A percentile compares a stretch with the other conserved stretches of the same genome.
These are phyloP conservation scores for Peronosclerospora sorghi DNA, from an alignment of 352 stramenopile species.

Conservation along the genomic window DNA sequence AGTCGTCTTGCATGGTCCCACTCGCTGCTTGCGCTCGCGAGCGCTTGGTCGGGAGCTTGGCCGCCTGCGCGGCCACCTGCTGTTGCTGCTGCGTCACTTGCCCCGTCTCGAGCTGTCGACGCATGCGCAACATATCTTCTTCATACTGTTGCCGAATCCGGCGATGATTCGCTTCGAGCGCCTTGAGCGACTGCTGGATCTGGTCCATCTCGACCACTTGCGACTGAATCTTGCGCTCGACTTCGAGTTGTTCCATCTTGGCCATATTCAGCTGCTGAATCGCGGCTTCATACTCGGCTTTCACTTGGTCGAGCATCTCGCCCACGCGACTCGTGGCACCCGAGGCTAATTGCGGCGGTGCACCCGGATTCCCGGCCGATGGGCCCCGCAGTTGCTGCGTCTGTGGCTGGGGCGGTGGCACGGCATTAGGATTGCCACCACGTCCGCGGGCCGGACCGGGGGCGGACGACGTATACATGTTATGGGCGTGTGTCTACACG, in stretches of 20 bases:
- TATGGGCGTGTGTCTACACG: background rate
- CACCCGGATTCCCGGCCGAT: slow-evolving; percentile 32
- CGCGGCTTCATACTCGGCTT: slow-evolving; percentile 71
- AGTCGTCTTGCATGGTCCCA: slow-evolving; percentile 35
- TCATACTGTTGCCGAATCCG: slow-evolving; percentile 80
- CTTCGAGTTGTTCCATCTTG: slow-evolving; percentile 83
- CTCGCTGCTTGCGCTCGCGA: slow-evolving; percentile 32
- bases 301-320: slow-evolving; percentile 80
- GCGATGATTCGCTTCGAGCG: slow-evolving; percentile 70
- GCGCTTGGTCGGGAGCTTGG: slow-evolving; percentile 50
- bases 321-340: slow-evolving; percentile 46
- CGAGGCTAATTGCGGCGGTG: slow-evolving; percentile 18
- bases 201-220: slow-evolving; percentile 84
- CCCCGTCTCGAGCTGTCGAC: slow-evolving; percentile 64
- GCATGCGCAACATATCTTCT: slow-evolving; percentile 77
- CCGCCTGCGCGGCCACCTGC: slow-evolving; percentile 29
- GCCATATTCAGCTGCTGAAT: slow-evolving; percentile 81
- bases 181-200: slow-evolving; percentile 82
- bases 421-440: slow-evolving; percentile 39
- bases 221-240: slow-evolving; percentile 81
- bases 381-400: slow-evolving; percentile 52
- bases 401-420: slow-evolving; percentile 38
- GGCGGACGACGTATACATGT: slow-evolving; percentile 63
- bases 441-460: slow-evolving; percentile 42
- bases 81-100: slow-evolving; percentile 19